Evolutionary conservation across 2,329 filamentous ascomycete genomes (phyloP), one percentile per base, ranked within the genome.

Genomic region (Pseudocercospora musae): DNA sequence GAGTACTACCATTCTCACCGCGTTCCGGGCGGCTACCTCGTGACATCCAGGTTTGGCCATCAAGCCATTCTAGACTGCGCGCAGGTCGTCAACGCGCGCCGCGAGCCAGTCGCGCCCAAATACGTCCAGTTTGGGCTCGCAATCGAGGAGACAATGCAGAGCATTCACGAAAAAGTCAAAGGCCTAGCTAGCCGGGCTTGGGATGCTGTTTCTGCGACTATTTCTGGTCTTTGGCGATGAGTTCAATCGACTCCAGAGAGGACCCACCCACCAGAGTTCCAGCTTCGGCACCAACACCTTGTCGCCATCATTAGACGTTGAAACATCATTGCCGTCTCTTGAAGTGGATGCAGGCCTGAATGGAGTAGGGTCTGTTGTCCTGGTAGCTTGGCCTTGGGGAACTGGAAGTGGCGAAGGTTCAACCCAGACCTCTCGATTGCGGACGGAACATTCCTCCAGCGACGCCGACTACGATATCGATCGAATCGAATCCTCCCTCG

Each of bases 351-450:
- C 52, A 18, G 29, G 25, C 52, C 52, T 54, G 52, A 54, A 54
- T 54, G 18, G 52, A 54, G 52, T 54, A 54, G 52, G 52, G 52
- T 40, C n/a, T 13, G 52, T 54, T 54, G 31, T 29, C 52, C 33
- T 27, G 52, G n/a, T 18, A n/a, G 27, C n/a, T 23, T 21, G 27
- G 27, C 18, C 25, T 54, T 54, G 52, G 8, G 52, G 52, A 54
- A 31, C 29, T 23, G 52, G 23, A 54, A 20, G n/a, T 20, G 29
- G 29, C 6, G 31, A 23, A 40, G 7, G 20, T 54, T 29, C n/a
- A 15, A 11, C 9, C 52, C 7, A 18, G 15, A 15, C 9, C n/a
- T 31, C 49, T 54, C 21, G 48, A 21, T 18, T 2, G 29, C 18
- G 27, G 8, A 1, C 2, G 11, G 7, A 6, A 4, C n/a, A 31